Conservation (phyloP, 257 asterid species). For the Solanum gracilifrons region DNA sequence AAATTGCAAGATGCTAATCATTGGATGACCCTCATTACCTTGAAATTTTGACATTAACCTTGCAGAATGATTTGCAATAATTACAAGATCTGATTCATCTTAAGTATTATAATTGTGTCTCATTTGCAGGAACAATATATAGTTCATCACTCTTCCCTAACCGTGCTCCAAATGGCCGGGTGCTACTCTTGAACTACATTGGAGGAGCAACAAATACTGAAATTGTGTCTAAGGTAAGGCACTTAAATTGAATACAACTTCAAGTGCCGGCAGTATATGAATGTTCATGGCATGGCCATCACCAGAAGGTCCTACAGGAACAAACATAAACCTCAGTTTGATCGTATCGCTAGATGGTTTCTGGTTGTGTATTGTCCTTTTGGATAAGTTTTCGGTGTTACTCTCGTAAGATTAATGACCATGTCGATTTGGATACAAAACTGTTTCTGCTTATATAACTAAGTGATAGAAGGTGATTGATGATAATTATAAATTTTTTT, state of each 20-base stretch:
- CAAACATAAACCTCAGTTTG: not conserved
- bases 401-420: not conserved
- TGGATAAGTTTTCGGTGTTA: not conserved
- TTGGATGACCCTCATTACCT: not conserved
- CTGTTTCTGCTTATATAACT: not conserved
- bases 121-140: conserved; percentile 78
- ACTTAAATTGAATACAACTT: not conserved
- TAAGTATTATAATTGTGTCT: not conserved
- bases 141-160: conserved; percentile 95
- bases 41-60: not conserved
- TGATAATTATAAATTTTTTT: not conserved
- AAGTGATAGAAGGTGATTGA: not conserved
- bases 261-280: not conserved
- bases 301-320: not conserved
- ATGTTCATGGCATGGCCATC: not conserved
- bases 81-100: not conserved
- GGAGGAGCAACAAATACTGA: conserved; percentile 89
- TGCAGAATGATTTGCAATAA: not conserved
- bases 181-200: conserved; percentile 89
- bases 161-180: conserved; percentile 88
- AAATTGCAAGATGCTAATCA: not conserved
- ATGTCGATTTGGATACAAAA: not conserved
- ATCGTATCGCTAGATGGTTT: not conserved
- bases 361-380: not conserved
- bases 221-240: conserved; percentile 65